phyloP scores from a whole-genome alignment of 129 eudicot species.

The Lactuca sativa region DNA sequence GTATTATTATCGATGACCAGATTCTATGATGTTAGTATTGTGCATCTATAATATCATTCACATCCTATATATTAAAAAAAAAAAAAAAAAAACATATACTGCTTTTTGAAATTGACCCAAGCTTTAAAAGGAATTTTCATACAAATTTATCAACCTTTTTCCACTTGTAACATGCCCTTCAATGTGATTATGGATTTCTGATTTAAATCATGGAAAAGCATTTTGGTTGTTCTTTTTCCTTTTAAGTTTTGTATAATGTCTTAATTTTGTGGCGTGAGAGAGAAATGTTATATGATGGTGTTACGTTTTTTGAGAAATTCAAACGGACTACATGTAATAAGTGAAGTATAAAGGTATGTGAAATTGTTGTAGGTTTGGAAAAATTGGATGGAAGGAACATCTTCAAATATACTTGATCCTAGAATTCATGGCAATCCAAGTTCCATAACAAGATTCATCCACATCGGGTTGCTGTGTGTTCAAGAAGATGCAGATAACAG shows the following conservation, averaged over 20 bases:
- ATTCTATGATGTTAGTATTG: background rate
- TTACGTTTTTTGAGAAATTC: too few species aligned
- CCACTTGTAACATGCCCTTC: background rate
- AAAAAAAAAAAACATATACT: too few species aligned
- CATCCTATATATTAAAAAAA: too few species aligned
- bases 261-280: too few species aligned
- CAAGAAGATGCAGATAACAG: background rate
- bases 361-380: background rate
- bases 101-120: too few species aligned
- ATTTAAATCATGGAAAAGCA: too few species aligned
- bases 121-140: background rate
- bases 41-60: too few species aligned
- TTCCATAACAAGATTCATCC: constrained; percentile 1
- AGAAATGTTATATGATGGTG: too few species aligned
- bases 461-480: constrained; percentile 18
- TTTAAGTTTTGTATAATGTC: too few species aligned
- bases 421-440: constrained; percentile 14
- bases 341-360: background rate
- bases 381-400: constrained; percentile 15
- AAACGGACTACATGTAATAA: too few species aligned
- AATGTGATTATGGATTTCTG: too few species aligned
- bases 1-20: background rate
- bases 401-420: constrained; percentile 4
- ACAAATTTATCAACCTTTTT: background rate
- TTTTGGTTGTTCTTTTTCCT: too few species aligned